phyloP scores from a whole-genome alignment of 495 filamentous ascomycete genomes.

The Darksidea phi region DNA sequence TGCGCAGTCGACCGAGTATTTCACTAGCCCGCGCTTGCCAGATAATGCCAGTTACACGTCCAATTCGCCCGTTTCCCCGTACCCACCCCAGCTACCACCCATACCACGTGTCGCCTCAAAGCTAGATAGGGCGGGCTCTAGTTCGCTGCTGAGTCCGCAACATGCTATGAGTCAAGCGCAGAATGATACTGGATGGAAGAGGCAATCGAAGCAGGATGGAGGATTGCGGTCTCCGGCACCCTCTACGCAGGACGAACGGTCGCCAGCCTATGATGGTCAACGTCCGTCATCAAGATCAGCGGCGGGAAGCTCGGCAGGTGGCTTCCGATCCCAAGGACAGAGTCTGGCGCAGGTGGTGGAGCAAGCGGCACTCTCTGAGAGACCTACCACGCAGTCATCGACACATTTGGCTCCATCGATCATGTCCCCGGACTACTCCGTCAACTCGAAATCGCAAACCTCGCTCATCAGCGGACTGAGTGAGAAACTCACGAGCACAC shows the following conservation, averaged over 20 bases:
- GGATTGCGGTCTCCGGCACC: background rate
- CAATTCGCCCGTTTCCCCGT: conserved; percentile 41
- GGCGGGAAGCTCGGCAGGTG: background rate
- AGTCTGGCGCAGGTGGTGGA: conserved; percentile 29
- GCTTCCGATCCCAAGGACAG: conserved; percentile 19
- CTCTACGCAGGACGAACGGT: background rate
- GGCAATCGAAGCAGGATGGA: background rate
- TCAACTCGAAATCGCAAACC: conserved; percentile 28
- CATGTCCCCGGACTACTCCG: conserved; percentile 21
- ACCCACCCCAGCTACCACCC: conserved; percentile 44
- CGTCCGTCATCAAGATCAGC: conserved; percentile 14
- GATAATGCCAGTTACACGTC: conserved; percentile 25
- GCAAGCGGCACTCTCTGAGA: conserved; percentile 20
- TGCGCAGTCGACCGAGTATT: conserved; percentile 27
- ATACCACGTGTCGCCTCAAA: conserved; percentile 46
- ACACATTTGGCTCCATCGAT: conserved; percentile 8
- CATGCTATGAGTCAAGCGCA: background rate
- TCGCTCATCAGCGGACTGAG: conserved; percentile 25
- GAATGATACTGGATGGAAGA: background rate
- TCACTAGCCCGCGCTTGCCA: conserved; percentile 16
- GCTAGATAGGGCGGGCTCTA: conserved; percentile 20
- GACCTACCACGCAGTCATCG: conserved; percentile 3
- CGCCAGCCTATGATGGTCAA: conserved; percentile 11
- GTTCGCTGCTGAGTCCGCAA: conserved; percentile 17
- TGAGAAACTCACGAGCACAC: conserved; percentile 19